phyloP scores from a whole-genome alignment of 78 protist genomes.

The Creolimax fragrantissima region DNA sequence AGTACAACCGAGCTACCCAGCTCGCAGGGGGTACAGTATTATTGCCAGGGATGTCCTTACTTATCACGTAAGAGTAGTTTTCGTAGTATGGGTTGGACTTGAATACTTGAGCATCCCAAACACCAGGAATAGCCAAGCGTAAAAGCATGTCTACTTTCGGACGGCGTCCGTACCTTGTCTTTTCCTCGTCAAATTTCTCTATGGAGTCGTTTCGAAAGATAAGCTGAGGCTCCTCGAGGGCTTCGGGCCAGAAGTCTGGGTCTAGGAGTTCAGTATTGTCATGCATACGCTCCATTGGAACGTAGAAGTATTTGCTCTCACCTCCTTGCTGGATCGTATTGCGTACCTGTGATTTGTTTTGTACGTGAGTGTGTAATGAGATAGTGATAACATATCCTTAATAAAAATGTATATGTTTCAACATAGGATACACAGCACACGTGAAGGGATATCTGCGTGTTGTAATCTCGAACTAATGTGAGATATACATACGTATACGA shows the following conservation, averaged over 20 bases:
- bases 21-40: neutral
- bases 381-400: too few relatives aligned
- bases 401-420: too few relatives aligned
- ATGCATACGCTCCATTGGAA: constrained; percentile 3
- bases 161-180: constrained; percentile 3
- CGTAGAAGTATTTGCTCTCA: neutral
- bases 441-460: too few relatives aligned
- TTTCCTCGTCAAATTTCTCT: constrained; percentile 1
- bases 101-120: neutral
- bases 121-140: neutral
- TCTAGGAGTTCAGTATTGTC: neutral
- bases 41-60: neutral
- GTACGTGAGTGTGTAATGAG: too few relatives aligned
- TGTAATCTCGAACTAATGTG: too few relatives aligned
- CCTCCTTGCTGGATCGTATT: neutral
- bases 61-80: neutral
- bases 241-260: neutral
- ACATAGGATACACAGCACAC: too few relatives aligned
- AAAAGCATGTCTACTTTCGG: constrained; percentile 13
- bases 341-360: neutral
- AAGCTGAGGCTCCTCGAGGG: constrained; percentile 11
- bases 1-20: constrained; percentile 6
- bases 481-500: too few relatives aligned
- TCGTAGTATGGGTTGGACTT: neutral
- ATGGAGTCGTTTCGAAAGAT: constrained; percentile 5